Evolutionary conservation across 768 basidiomycete species (phyloP).

Genomic region (Terana coerulea): DNA sequence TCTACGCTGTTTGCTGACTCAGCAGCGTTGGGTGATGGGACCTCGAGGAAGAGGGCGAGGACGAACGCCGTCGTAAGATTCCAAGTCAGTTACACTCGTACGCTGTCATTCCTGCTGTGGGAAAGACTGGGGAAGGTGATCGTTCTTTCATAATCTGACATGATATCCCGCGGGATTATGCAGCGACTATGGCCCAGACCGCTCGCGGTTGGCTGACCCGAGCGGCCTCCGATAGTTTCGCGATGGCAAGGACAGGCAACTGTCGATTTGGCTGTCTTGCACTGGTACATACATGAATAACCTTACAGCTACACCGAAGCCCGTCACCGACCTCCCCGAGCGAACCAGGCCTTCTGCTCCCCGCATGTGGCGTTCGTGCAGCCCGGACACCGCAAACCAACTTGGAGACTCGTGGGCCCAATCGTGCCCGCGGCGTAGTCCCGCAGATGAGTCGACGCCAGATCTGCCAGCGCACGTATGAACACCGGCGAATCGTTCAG

Average conservation of each 20-base stretch:
- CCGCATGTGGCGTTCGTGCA: constrained; percentile 89
- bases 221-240: too few species aligned
- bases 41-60: too few species aligned
- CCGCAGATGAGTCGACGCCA: constrained; percentile 75
- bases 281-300: too few species aligned
- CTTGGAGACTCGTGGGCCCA: constrained; percentile 71
- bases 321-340: constrained; percentile 64
- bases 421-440: constrained; percentile 51
- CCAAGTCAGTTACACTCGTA: background rate
- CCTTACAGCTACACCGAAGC: too few species aligned
- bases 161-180: too few species aligned
- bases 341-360: constrained; percentile 87
- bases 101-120: background rate
- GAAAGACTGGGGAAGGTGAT: too few species aligned
- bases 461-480: constrained; percentile 91
- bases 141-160: too few species aligned
- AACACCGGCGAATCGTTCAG: constrained; percentile 96
- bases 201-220: too few species aligned
- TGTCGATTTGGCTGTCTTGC: too few species aligned
- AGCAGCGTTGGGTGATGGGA: background rate
- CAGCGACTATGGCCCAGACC: too few species aligned
- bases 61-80: constrained; percentile 1
- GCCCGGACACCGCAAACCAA: constrained; percentile 88
- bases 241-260: too few species aligned
- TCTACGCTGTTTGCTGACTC: constrained; percentile 5